These are phyloP conservation scores for Camelina sativa DNA, from an alignment of 345 rosid species.

Conservation along the genomic window DNA sequence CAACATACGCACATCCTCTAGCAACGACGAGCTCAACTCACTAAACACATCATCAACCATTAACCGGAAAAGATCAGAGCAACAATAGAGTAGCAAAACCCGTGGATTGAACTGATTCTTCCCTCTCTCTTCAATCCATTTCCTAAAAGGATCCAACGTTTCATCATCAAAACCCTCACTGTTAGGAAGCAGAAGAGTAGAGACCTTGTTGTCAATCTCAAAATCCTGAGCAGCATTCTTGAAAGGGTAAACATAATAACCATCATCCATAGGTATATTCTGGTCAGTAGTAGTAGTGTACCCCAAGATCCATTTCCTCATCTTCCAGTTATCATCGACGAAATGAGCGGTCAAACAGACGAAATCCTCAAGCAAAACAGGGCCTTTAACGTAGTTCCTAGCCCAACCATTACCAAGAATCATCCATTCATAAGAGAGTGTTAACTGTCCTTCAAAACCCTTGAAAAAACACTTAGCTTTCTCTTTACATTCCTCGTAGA, in stretches of 20 bases:
- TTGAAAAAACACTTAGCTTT: conserved; percentile 30
- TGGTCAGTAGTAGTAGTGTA: conserved; percentile 4
- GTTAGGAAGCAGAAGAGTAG: conserved; percentile 21
- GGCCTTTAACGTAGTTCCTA: neutral
- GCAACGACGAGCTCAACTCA: neutral
- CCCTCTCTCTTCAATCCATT: conserved; percentile 14
- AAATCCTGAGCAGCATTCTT: conserved; percentile 23
- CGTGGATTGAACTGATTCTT: neutral
- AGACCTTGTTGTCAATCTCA: conserved; percentile 29
- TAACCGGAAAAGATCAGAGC: conserved; percentile 36
- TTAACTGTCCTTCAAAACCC: conserved; percentile 23
- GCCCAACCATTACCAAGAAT: conserved; percentile 1
- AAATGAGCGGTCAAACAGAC: conserved; percentile 32
- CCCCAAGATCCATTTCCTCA: conserved; percentile 21
- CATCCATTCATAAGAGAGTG: conserved; percentile 32
- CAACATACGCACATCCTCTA: conserved; percentile 35
- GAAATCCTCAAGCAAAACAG: conserved; percentile 27
- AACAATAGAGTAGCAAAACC: conserved; percentile 17
- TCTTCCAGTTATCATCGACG: conserved; percentile 37
- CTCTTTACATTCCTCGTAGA: neutral
- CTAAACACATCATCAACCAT: conserved; percentile 15
- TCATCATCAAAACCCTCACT: conserved; percentile 17
- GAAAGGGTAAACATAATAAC: neutral
- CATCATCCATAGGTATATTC: neutral
- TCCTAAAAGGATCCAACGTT: conserved; percentile 19